A percentile compares a stretch with the other conserved stretches of the same genome.
These are phyloP conservation scores for Fusarium nodosum DNA, from an alignment of 2,329 filamentous ascomycete species.

Conservation along the genomic window DNA sequence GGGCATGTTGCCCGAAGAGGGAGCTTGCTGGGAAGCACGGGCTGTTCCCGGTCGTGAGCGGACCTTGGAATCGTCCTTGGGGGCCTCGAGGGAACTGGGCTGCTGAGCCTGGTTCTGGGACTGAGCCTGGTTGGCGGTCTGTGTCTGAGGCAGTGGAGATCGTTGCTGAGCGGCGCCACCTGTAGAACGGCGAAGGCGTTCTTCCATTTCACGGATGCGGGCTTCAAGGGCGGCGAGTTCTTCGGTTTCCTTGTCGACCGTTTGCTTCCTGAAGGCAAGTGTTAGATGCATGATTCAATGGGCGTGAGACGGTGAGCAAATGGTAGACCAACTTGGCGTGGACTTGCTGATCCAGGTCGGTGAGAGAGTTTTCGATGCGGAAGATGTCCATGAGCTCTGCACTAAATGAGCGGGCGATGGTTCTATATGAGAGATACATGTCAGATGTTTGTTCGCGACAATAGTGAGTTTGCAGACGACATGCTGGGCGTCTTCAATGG, in stretches of 20 bases:
- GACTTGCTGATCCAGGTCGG: slow-evolving; percentile 80
- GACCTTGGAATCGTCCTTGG: slow-evolving; percentile 54
- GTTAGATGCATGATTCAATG: slow-evolving; percentile 8
- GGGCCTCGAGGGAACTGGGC: slow-evolving; percentile 37
- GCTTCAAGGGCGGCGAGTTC: slow-evolving; percentile 90
- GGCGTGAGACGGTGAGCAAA: slow-evolving; percentile 15
- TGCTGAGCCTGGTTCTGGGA: slow-evolving; percentile 38
- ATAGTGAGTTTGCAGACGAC: slow-evolving; percentile 17
- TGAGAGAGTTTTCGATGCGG: slow-evolving; percentile 83
- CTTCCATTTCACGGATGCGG: slow-evolving; percentile 86
- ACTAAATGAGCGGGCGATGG: slow-evolving; percentile 89
- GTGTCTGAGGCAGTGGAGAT: slow-evolving; percentile 40
- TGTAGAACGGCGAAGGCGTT: slow-evolving; percentile 70
- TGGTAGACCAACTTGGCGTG: slow-evolving; percentile 78
- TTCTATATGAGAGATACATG: slow-evolving; percentile 64
- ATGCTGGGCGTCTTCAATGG: slow-evolving; percentile 59
- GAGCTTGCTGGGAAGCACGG: slow-evolving; percentile 64
- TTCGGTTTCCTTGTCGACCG: slow-evolving; percentile 77
- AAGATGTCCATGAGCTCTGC: slow-evolving; percentile 89
- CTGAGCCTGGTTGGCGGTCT: slow-evolving; percentile 37
- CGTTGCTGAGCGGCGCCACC: slow-evolving; percentile 32
- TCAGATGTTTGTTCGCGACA: slow-evolving; percentile 37
- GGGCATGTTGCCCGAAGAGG: slow-evolving; percentile 69
- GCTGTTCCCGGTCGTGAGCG: slow-evolving; percentile 68
- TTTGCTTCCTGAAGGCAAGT: slow-evolving; percentile 75